These are phyloP conservation scores for Peribolospora baueri DNA, from an alignment of 768 basidiomycete genomes.

Conservation along the genomic window DNA sequence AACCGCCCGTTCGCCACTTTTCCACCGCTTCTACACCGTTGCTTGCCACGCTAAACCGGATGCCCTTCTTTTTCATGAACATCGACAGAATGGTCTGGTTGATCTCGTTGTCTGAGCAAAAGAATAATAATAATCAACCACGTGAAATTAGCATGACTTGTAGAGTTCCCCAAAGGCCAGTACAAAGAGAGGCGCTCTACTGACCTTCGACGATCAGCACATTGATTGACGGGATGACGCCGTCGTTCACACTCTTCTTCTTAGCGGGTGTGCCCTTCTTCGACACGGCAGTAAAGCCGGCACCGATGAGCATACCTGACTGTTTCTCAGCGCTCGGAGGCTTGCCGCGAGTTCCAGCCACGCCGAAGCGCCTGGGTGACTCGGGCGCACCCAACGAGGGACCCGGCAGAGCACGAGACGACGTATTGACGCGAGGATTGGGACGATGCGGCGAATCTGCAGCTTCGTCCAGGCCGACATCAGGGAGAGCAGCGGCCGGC, in stretches of 20 bases:
- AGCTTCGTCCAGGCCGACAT: neutral
- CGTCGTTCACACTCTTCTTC: conserved; percentile 16
- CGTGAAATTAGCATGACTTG: neutral
- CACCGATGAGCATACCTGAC: neutral
- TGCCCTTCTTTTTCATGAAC: conserved; percentile 86
- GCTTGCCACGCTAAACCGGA: conserved; percentile 79
- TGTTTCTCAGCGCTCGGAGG: neutral
- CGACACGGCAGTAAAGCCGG: neutral
- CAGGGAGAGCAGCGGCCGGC: no score
- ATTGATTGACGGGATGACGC: conserved; percentile 83
- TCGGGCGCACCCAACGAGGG: conserved; percentile 1
- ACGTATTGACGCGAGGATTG: neutral
- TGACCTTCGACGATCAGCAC: conserved; percentile 92
- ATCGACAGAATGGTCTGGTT: conserved; percentile 94
- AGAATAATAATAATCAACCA: neutral
- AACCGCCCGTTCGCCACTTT: conserved; percentile 77
- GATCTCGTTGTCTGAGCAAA: conserved; percentile 67
- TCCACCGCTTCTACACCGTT: conserved; percentile 88
- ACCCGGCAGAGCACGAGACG: neutral
- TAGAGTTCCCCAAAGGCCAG: neutral
- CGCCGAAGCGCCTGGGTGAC: neutral
- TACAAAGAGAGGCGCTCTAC: conserved; percentile 14
- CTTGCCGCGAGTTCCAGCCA: neutral
- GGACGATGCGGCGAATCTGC: neutral
- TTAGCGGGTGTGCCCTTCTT: conserved; percentile 13